Conservation (phyloP, 768 basidiomycete genomes). For the Russula virescens region DNA sequence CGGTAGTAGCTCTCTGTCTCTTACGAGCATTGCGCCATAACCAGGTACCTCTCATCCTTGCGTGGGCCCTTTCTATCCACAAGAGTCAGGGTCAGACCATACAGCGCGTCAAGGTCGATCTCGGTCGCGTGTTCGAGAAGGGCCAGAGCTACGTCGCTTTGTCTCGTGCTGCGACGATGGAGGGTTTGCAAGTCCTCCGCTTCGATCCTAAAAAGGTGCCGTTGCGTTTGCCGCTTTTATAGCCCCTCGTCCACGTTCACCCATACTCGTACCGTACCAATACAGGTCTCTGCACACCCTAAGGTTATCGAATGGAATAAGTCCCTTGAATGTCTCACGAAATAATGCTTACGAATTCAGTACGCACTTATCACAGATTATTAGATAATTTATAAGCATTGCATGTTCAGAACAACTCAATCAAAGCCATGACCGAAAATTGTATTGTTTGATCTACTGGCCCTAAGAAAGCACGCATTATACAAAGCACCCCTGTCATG, state of each 20-base stretch:
- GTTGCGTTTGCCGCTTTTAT: background rate
- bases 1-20: background rate
- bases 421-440: too few species aligned
- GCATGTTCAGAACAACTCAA: too few species aligned
- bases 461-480: too few species aligned
- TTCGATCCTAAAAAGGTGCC: constrained; percentile 48
- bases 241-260: too few species aligned
- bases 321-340: constrained; percentile 25
- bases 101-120: constrained; percentile 56
- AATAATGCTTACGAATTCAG: background rate
- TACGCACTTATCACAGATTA: constrained; percentile 4
- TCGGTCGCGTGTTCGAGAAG: constrained; percentile 61
- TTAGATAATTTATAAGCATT: constrained; percentile 13
- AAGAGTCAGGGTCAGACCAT: constrained; percentile 76
- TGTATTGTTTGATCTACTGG: too few species aligned
- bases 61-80: constrained; percentile 76
- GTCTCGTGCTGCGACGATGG: constrained; percentile 48
- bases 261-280: background rate
- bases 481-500: too few species aligned
- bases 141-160: constrained; percentile 47
- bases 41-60: constrained; percentile 67
- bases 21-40: background rate
- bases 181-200: constrained; percentile 48
- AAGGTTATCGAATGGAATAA: constrained; percentile 43
- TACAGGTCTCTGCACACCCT: constrained; percentile 39